Percentiles rank a stretch among this genome's conserved stretches.
Conservation (phyloP, 768 basidiomycete species). For the Russula earlei region DNA sequence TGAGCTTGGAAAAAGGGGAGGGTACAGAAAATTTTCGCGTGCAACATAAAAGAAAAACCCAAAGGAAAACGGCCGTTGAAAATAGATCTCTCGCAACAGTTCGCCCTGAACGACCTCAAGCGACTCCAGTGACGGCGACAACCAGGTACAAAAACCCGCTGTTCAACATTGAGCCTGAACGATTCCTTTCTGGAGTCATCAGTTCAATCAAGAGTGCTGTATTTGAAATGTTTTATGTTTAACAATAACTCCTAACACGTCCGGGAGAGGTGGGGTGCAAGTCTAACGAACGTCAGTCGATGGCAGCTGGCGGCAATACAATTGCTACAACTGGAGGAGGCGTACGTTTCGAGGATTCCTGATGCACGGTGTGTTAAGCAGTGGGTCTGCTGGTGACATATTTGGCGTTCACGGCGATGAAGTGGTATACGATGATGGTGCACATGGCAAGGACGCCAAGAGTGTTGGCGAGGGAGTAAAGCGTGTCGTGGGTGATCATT, state of each 20-base stretch:
- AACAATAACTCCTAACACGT: neutral
- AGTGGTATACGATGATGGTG: conserved; percentile 82
- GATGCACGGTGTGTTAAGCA: neutral
- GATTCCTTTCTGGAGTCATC: too few relatives aligned
- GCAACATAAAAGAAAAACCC: neutral
- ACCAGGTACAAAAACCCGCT: too few relatives aligned
- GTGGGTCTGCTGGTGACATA: conserved; percentile 24
- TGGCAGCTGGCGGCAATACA: too few relatives aligned
- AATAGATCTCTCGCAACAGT: neutral
- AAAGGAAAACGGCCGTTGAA: neutral
- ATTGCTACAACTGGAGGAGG: too few relatives aligned
- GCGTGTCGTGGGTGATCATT: conserved; percentile 77
- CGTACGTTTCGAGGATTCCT: too few relatives aligned
- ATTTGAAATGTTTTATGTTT: neutral
- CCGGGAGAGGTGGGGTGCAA: too few relatives aligned
- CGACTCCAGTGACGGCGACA: too few relatives aligned
- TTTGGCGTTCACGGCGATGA: conserved; percentile 76
- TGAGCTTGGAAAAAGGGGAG: too few relatives aligned
- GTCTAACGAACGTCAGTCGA: too few relatives aligned
- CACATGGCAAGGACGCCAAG: conserved; percentile 82
- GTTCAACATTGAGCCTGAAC: too few relatives aligned
- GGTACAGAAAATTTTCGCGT: too few relatives aligned
- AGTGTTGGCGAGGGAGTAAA: conserved; percentile 74
- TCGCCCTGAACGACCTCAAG: neutral
- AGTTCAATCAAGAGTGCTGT: too few relatives aligned